Base-by-base conservation (phyloP, 2,329 filamentous ascomycete species). In the Ophiocordyceps australis region DNA sequence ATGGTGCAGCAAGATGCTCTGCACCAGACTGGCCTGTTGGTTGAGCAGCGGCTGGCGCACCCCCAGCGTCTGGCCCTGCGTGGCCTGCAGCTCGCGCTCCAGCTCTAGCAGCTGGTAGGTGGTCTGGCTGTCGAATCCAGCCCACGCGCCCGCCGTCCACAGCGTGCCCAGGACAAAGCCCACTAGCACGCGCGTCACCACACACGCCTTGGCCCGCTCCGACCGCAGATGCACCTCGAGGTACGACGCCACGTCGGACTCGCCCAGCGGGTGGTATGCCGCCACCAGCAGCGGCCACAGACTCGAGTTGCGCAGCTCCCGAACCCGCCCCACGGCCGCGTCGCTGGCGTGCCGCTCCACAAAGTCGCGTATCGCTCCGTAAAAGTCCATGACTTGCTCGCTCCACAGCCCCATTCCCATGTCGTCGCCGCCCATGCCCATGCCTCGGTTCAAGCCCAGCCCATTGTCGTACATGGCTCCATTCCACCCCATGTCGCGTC, bases 111-210 rank as follows among this genome's bases (percentile, higher is more conserved):
- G 41, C 4, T 42, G 40, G 13, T 40, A 41, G 6, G 45, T 46
- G n/a, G 43, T 39, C 19, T 51, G 42, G 11, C 31, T 33, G 28
- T 53, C 49, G 5, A 47, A 46, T 13, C 49, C 49, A 26, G 41
- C 41, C 53, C 53, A 57, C 5, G 50, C 51, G 17, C 42, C 40
- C 5, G 48, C 43, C 3, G 46, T 45, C 49, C 53, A 54, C 20
- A 55, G 46, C 4, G 50, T 42, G 30, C 52, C 51, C 28, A 56
- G 50, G 21, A 57, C 42, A 28, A 50, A 55, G 36, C 56, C 52
- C 17, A 56, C 44, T 13, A 55, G 43, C 31, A 55, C 43, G 6
- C 53, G 46, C 3, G 53, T 54, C 11, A 57, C 47, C n/a, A 57
- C 42, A 32, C 52, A 56, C 3, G 46, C 45, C 37, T 55, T 55